A percentile compares a stretch with the other conserved stretches of the same genome.
These are phyloP conservation scores for Protostelium mycophagum DNA, from an alignment of 78 protist species.

Conservation along the genomic window DNA sequence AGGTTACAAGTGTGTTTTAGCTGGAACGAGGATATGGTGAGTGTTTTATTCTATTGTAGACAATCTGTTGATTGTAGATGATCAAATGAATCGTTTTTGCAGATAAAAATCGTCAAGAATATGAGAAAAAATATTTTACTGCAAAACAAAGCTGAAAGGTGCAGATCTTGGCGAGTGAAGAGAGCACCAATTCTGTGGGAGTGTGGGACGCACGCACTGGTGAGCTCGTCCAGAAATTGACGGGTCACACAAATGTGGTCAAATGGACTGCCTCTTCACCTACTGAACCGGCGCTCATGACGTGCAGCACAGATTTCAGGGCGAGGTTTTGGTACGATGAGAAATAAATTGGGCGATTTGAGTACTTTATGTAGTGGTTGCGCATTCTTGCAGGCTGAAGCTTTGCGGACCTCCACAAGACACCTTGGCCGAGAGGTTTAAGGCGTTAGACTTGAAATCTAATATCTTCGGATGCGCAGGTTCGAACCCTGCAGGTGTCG, in stretches of 20 bases:
- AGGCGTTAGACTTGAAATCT: no score
- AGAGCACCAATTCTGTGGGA: background rate
- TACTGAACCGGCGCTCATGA: constrained; percentile 46
- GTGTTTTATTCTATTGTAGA: constrained; percentile 24
- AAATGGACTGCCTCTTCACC: constrained; percentile 57
- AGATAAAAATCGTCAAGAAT: background rate
- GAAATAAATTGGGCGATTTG: background rate
- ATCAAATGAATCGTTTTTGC: no score
- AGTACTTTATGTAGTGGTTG: no score
- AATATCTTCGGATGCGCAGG: constrained; percentile 51
- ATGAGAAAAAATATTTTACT: no score
- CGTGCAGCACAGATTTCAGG: constrained; percentile 57
- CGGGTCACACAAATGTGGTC: constrained; percentile 60
- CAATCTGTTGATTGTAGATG: background rate
- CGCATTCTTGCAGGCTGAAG: no score
- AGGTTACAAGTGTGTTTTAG: constrained; percentile 43
- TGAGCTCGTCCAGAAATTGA: constrained; percentile 40
- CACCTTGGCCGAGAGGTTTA: no score
- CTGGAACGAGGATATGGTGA: constrained; percentile 59
- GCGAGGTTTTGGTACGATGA: constrained; percentile 67
- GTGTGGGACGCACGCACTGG: constrained; percentile 55
- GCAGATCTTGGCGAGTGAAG: background rate
- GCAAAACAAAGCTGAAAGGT: background rate
- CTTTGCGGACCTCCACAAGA: no score
- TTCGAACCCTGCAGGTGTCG: constrained; percentile 46